Conservation (phyloP, 805 yeast genomes). For the Ogataea trehalophila region DNA sequence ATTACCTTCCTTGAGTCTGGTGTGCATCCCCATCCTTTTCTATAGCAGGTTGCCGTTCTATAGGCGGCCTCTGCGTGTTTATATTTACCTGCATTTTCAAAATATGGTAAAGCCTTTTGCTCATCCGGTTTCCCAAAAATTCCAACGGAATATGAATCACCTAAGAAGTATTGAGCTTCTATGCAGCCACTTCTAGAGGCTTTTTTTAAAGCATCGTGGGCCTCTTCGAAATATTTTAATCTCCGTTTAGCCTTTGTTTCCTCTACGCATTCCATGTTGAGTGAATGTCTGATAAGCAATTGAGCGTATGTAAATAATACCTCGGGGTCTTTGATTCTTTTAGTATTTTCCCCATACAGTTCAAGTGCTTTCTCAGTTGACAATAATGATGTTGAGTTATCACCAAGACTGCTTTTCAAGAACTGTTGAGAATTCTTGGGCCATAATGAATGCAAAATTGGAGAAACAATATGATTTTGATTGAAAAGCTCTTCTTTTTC, state of each 20-base stretch:
- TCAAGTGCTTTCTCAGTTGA: constrained; percentile 64
- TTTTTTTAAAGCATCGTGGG: constrained; percentile 44
- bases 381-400: constrained; percentile 32
- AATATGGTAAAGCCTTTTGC: constrained; percentile 68
- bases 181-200: constrained; percentile 75
- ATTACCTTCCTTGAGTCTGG: constrained; percentile 83
- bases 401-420: constrained; percentile 11
- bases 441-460: constrained; percentile 10
- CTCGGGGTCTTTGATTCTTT: constrained; percentile 77
- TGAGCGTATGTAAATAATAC: constrained; percentile 90
- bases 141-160: constrained; percentile 85
- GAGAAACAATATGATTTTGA: constrained; percentile 10
- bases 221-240: constrained; percentile 66
- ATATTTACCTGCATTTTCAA: constrained; percentile 88
- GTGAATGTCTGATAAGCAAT: constrained; percentile 46
- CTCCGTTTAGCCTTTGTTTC: constrained; percentile 35
- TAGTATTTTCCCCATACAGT: constrained; percentile 79
- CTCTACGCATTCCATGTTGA: constrained; percentile 8
- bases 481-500: constrained; percentile 8
- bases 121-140: constrained; percentile 77
- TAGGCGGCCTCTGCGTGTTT: constrained; percentile 90
- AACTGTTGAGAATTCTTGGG: constrained; percentile 16
- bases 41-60: constrained; percentile 85
- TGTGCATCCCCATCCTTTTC: constrained; percentile 90
- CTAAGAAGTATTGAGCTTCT: constrained; percentile 89